Evolutionary conservation across 1,284 basidiomycete genomes (phyloP).

Genomic region (Kwoniella shivajii): DNA sequence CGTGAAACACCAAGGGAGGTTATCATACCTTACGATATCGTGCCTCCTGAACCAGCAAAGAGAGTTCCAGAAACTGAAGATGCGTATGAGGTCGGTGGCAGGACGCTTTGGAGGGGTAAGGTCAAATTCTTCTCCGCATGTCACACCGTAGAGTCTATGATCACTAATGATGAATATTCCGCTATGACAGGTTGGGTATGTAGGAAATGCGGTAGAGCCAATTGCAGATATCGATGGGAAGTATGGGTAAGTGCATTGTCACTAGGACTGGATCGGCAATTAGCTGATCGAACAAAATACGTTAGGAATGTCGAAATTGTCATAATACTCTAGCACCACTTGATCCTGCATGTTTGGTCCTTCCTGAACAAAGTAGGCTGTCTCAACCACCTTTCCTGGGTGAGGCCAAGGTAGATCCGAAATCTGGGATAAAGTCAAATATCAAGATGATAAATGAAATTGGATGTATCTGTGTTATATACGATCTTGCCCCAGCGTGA

Average conservation of each 20-base stretch:
- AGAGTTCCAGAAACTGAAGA: constrained; percentile 7
- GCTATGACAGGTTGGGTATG: constrained; percentile 42
- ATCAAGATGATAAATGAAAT: background rate
- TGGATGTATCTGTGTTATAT: constrained; percentile 9
- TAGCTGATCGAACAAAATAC: background rate
- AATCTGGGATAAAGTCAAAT: constrained; percentile 8
- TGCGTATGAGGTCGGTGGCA: constrained; percentile 13
- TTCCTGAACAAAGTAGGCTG: background rate
- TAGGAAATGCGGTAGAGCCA: constrained; percentile 41
- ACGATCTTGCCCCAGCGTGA: constrained; percentile 20
- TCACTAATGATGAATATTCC: background rate
- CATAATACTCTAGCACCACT: constrained; percentile 13
- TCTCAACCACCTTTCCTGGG: constrained; percentile 17
- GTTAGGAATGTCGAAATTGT: constrained; percentile 32
- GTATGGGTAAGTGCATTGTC: constrained; percentile 30
- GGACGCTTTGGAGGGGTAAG: constrained; percentile 38
- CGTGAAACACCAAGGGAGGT: constrained; percentile 13
- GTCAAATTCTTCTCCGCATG: background rate
- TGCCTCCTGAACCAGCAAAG: constrained; percentile 24
- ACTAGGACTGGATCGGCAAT: background rate
- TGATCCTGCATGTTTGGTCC: constrained; percentile 6
- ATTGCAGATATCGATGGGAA: constrained; percentile 49
- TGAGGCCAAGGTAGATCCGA: constrained; percentile 9
- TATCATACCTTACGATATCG: constrained; percentile 29
- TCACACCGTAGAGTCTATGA: background rate